phyloP scores from a whole-genome alignment of 805 yeast genomes.

The Candida ficus region DNA sequence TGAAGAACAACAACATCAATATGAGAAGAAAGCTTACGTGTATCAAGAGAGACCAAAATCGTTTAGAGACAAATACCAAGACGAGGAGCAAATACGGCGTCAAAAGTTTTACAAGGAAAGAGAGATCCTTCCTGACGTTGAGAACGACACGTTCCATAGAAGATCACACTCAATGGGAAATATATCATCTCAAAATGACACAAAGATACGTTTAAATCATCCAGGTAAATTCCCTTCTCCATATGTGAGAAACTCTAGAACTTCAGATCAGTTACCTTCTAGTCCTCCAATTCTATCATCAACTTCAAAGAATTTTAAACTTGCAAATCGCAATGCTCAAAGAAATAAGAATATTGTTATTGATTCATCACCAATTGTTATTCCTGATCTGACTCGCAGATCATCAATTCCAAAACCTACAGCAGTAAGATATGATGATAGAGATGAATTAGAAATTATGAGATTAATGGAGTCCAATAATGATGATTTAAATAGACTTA shows the following conservation, averaged over 20 bases:
- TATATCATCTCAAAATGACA: neutral
- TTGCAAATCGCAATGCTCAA: constrained; percentile 4
- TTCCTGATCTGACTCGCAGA: too few relatives aligned
- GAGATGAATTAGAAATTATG: constrained; percentile 5
- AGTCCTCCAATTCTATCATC: constrained; percentile 10
- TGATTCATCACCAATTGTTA: constrained; percentile 11
- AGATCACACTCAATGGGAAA: constrained; percentile 6
- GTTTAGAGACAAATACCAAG: neutral
- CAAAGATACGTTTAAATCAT: constrained; percentile 7
- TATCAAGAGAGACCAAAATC: neutral
- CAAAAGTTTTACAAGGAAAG: constrained; percentile 14
- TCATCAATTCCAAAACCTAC: neutral
- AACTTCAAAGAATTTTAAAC: constrained; percentile 8
- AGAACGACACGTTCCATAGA: constrained; percentile 6
- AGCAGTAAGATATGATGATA: neutral
- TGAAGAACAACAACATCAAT: neutral
- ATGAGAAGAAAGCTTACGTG: neutral
- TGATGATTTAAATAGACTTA: constrained; percentile 20
- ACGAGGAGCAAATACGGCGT: constrained; percentile 1
- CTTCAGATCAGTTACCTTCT: constrained; percentile 1
- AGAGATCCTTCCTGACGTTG: constrained; percentile 16
- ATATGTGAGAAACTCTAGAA: constrained; percentile 2
- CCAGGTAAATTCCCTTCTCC: constrained; percentile 27
- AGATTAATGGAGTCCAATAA: constrained; percentile 11
- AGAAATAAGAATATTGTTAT: constrained; percentile 6